Base-by-base conservation (phyloP, 805 yeast species). In the Hanseniaspora meyeri region DNA sequence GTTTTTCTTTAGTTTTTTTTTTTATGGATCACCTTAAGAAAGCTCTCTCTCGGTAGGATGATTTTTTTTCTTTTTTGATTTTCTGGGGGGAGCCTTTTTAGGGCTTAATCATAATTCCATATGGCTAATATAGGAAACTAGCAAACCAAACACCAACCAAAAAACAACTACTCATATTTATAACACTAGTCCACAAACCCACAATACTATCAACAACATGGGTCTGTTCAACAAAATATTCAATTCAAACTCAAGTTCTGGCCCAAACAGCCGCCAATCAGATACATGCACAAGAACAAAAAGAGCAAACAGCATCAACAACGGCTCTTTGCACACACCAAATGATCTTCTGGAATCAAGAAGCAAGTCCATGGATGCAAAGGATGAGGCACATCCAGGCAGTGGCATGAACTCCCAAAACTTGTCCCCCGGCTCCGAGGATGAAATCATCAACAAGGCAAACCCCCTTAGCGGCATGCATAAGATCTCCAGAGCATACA, bases 221-320 rank as follows among this genome's bases (percentile, higher is more conserved):
- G 57, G 57, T 4, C 40, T 53, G 16, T 46, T 53, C n/a, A 53
- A 45, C 9, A 53, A 53, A 46, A 7, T 53, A 16, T 53, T 53
- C 32, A 46, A 20, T 12, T 46, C 49, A 8, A 46, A 32, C 39
- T 46, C 49, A 34, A 9, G 14, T 19, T 4, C 19, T 6, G 43
- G 14, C 12, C 9, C 24, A 14, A 37, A 24, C 20, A 40, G 34
- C 17, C 10, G 19, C 29, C 45, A 38, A 17, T 16, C 16, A n/a
- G 29, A 37, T 24, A 29, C 9, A 39, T 20, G 36, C 7, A 20
- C 6, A 19, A 45, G 29, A 51, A 32, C 36, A 14, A 46, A 19
- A n/a, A 45, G 51, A 39, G 32, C 51, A 4, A 37, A 29, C 42
- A 52, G 56, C 36, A 42, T 52, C 39, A 32, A 32, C 49, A 31